Percentiles rank a stretch among this genome's conserved stretches.
These are phyloP conservation scores for Aspergillus haitiensis DNA, from an alignment of 495 filamentous ascomycete genomes.

Conservation along the genomic window DNA sequence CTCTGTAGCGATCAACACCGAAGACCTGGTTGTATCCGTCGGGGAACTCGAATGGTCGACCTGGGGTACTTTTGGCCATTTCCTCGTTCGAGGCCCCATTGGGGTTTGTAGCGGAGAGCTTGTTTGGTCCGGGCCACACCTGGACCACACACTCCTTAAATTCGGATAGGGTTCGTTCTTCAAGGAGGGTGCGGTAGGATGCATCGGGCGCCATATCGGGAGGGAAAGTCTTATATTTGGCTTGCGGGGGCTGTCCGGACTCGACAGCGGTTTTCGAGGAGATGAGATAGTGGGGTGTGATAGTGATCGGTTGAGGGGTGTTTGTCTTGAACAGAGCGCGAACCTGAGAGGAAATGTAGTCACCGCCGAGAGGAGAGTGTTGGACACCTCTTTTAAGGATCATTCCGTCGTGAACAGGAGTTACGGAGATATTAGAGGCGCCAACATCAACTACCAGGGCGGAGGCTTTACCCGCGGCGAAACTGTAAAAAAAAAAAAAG, in stretches of 20 bases:
- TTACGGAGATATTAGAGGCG: slow-evolving; percentile 85
- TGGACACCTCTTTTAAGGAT: slow-evolving; percentile 86
- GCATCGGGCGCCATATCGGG: slow-evolving; percentile 60
- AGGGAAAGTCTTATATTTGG: slow-evolving; percentile 64
- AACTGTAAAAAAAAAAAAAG: slow-evolving; percentile 46
- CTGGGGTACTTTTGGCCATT: slow-evolving; percentile 59
- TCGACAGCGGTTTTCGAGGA: slow-evolving; percentile 85
- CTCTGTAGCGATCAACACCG: slow-evolving; percentile 77
- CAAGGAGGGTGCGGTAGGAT: slow-evolving; percentile 77
- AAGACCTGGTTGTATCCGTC: slow-evolving; percentile 95
- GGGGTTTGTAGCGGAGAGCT: slow-evolving; percentile 58
- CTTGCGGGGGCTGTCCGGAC: slow-evolving; percentile 76
- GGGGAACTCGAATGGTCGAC: slow-evolving; percentile 92
- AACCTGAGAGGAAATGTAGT: slow-evolving; percentile 86
- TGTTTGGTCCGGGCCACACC: slow-evolving; percentile 82
- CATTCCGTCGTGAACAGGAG: slow-evolving; percentile 90
- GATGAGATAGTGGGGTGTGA: slow-evolving; percentile 85
- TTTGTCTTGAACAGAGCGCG: slow-evolving; percentile 71
- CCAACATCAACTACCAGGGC: slow-evolving; percentile 91
- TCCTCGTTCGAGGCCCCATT: slow-evolving; percentile 67
- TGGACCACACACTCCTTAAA: slow-evolving; percentile 98
- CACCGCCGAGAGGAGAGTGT: slow-evolving; percentile 78
- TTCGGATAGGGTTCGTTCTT: slow-evolving; percentile 89
- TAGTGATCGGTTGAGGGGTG: slow-evolving; percentile 72
- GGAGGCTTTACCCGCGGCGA: slow-evolving; percentile 87